Evolutionary conservation across 2,329 filamentous ascomycete species (phyloP).

Genomic region (Chaetomium strumarium): DNA sequence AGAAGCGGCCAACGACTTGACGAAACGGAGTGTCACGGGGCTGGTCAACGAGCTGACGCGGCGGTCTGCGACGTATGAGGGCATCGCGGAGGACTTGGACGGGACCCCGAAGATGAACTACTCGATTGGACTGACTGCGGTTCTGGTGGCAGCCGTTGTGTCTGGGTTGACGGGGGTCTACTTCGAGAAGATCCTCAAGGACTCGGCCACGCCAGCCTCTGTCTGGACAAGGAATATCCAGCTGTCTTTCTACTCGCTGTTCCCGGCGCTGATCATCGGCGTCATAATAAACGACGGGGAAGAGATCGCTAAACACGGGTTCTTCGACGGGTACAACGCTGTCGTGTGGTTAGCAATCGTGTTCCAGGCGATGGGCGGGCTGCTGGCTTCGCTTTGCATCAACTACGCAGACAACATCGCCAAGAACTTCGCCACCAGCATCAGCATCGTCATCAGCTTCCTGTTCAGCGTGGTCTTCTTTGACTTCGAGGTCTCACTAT

Average conservation of each 20-base stretch:
- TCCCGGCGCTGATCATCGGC: conserved; percentile 80
- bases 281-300: conserved; percentile 82
- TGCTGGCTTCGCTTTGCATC: conserved; percentile 76
- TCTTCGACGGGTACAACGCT: conserved; percentile 92
- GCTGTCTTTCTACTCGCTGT: conserved; percentile 87
- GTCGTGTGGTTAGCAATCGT: conserved; percentile 81
- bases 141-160: conserved; percentile 68
- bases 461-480: conserved; percentile 83
- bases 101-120: conserved; percentile 60
- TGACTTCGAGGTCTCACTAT: conserved; percentile 64
- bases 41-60: conserved; percentile 44
- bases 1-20: conserved; percentile 46
- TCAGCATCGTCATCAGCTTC: conserved; percentile 84
- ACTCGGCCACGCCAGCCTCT: conserved; percentile 67
- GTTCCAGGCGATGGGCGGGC: conserved; percentile 76
- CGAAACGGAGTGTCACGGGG: conserved; percentile 39
- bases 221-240: conserved; percentile 96
- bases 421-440: conserved; percentile 89
- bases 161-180: conserved; percentile 83
- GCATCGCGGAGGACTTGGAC: conserved; percentile 64
- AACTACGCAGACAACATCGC: conserved; percentile 84
- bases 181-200: conserved; percentile 87
- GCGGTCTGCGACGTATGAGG: conserved; percentile 84
- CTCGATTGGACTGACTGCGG: conserved; percentile 71
- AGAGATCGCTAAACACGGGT: conserved; percentile 75